Evolutionary conservation across 495 filamentous ascomycete species (phyloP), one percentile per base, ranked within the genome.

Genomic region (Monascus purpureus): DNA sequence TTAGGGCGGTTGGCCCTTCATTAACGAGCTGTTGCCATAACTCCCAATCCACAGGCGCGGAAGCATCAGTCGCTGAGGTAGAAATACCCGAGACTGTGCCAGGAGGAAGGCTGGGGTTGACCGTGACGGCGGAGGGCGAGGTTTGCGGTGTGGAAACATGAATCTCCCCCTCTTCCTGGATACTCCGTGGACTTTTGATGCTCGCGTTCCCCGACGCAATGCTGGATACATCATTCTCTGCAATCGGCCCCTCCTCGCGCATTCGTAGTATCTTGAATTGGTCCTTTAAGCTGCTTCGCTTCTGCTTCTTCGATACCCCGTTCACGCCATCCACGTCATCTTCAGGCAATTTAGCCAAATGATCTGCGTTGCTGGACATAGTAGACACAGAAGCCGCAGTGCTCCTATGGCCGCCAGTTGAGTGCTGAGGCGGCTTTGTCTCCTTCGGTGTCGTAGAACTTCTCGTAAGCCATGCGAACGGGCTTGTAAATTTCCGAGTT

Each of bases 1-100:
- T 80, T 37, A 95, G 75, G 6, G 83, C 87, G 19, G 79, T 75
- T 8, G 85, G 80, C 1, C 92, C 90, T 60, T 93, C 78, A 41
- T 94, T 85, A 18, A 99, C 90, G 1, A 99, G 80, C 12, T 80
- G 64, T 54, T 99, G 87, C 90, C 90, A 99, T 13, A 99, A 57
- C 53, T 96, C 92, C 90, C 90, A 99, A 47, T 99, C 84, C 9
- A 99, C 84, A 2, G 71, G 67, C 6, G 69, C 62, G 4, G 68
- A 64, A 11, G 68, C 59, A 39, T 86, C 81, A 2, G 55, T 59
- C 11, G 72, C 66, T 7, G 83, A 78, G 3, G 77, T 70, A 12
- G 72, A 72, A 24, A 82, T 65, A 3, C 85, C 85, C 12, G 82
- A 73, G 13, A 77, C 84, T 6, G 82, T 93, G 2, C 86, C 86